Percentiles rank a stretch among this genome's conserved stretches.
Conservation (phyloP, 164 flowering plant genomes). For the Buxus sempervirens region DNA sequence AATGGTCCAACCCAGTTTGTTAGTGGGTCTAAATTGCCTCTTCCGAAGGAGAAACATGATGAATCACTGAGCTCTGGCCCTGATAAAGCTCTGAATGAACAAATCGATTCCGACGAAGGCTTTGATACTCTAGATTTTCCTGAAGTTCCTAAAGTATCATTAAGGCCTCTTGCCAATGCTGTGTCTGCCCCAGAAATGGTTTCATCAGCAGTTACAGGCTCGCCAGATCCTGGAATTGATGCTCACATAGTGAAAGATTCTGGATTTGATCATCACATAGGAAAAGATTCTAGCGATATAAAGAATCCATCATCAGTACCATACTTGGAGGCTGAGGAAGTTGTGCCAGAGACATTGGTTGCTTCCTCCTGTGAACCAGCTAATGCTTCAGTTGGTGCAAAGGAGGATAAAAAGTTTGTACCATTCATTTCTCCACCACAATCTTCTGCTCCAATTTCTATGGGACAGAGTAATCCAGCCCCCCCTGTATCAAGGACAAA, state of each 20-base stretch:
- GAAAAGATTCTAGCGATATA: slow-evolving; percentile 15
- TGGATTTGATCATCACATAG: slow-evolving; percentile 24
- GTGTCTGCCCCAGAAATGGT: slow-evolving; percentile 30
- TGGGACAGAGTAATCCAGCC: slow-evolving; percentile 8
- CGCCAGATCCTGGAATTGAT: slow-evolving; percentile 25
- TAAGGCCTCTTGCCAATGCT: slow-evolving; percentile 20
- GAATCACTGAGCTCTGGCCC: slow-evolving; percentile 33
- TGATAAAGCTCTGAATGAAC: slow-evolving; percentile 27
- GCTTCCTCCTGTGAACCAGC: slow-evolving; percentile 18
- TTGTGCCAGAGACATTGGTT: slow-evolving; percentile 21
- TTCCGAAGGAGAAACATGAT: slow-evolving; percentile 71
- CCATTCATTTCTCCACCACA: slow-evolving; percentile 55
- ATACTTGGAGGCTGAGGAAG: slow-evolving; percentile 24
- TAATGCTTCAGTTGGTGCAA: slow-evolving; percentile 9
- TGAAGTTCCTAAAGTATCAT: slow-evolving; percentile 64
- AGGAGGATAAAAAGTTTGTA: slow-evolving; percentile 55
- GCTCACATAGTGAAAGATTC: slow-evolving; percentile 22
- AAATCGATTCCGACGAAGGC: slow-evolving; percentile 51
- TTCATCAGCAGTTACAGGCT: slow-evolving; percentile 22
- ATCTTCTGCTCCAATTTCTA: slow-evolving; percentile 35
- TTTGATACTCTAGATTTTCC: slow-evolving; percentile 68
- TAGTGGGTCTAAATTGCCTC: slow-evolving; percentile 67
- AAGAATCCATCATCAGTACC: slow-evolving; percentile 16
- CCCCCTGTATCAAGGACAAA: slow-evolving; percentile 30
- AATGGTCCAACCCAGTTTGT: slow-evolving; percentile 78